These are phyloP conservation scores for Jatropha multifida DNA, from an alignment of 441 rosid genomes.

Conservation along the genomic window DNA sequence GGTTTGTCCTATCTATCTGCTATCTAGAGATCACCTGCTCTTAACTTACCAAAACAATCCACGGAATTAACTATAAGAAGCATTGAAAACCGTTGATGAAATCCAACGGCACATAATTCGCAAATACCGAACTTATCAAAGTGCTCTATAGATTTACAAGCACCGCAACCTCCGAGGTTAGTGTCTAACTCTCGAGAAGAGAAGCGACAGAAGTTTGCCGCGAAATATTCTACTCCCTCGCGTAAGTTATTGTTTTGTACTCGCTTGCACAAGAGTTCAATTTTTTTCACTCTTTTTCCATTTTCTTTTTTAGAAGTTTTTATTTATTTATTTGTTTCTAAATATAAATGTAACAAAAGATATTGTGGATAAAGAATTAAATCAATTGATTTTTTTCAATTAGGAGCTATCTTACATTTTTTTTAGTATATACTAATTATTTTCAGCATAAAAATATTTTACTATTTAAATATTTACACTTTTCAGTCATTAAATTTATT, in stretches of 20 bases:
- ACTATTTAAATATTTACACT: too few species aligned
- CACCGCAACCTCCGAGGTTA: not conserved
- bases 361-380: not conserved
- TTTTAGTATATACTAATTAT: too few species aligned
- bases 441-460: too few species aligned
- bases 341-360: too few species aligned
- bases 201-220: constrained; percentile 1
- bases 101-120: not conserved
- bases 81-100: not conserved
- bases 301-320: too few species aligned
- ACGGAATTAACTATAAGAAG: not conserved
- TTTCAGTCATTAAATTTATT: too few species aligned
- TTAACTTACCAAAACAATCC: not conserved
- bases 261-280: not conserved
- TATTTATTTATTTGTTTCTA: too few species aligned
- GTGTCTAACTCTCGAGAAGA: not conserved
- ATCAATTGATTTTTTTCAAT: not conserved
- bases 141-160: not conserved
- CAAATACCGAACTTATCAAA: constrained; percentile 1
- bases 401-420: too few species aligned
- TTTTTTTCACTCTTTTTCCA: too few species aligned
- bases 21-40: not conserved
- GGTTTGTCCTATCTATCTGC: not conserved
- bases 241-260: not conserved
- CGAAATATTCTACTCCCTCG: not conserved